Percentiles rank a stretch among this genome's conserved stretches.
These are phyloP conservation scores for Senna siamea DNA, from an alignment of 306 rosid species.

Conservation along the genomic window DNA sequence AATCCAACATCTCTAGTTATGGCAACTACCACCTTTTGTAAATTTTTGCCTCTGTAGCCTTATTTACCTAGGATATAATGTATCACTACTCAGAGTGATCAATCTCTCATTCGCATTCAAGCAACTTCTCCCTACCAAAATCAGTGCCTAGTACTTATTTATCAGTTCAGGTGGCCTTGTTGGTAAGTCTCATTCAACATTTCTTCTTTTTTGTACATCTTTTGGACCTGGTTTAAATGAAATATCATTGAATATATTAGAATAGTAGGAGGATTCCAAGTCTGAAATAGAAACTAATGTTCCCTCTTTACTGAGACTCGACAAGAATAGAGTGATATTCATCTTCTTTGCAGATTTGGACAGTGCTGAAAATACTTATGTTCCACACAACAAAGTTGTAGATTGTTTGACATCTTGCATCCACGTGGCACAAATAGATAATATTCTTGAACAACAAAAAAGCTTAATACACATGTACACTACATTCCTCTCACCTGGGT, in stretches of 20 bases:
- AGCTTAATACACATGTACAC: conserved; percentile 58
- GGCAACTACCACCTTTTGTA: neutral
- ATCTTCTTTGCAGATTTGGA: conserved; percentile 56
- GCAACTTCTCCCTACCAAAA: neutral
- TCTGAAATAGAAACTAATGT: neutral
- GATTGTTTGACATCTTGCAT: conserved; percentile 86
- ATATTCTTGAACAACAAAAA: conserved; percentile 74
- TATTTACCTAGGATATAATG: neutral
- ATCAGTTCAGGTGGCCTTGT: neutral
- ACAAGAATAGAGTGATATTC: neutral
- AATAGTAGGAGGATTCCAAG: neutral
- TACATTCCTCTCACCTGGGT: conserved; percentile 59
- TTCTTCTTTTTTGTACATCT: neutral
- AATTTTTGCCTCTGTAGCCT: neutral
- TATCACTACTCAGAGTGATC: neutral
- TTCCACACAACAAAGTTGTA: conserved; percentile 76
- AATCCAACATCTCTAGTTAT: neutral
- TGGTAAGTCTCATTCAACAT: neutral
- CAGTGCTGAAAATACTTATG: conserved; percentile 51
- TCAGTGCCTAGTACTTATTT: neutral
- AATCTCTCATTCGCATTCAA: neutral
- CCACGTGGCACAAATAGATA: conserved; percentile 69
- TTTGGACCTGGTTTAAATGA: neutral
- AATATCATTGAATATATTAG: neutral
- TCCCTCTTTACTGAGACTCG: neutral